Evolutionary conservation across 2,329 filamentous ascomycete genomes (phyloP).

Genomic region (Cladosporium sphaerospermum): DNA sequence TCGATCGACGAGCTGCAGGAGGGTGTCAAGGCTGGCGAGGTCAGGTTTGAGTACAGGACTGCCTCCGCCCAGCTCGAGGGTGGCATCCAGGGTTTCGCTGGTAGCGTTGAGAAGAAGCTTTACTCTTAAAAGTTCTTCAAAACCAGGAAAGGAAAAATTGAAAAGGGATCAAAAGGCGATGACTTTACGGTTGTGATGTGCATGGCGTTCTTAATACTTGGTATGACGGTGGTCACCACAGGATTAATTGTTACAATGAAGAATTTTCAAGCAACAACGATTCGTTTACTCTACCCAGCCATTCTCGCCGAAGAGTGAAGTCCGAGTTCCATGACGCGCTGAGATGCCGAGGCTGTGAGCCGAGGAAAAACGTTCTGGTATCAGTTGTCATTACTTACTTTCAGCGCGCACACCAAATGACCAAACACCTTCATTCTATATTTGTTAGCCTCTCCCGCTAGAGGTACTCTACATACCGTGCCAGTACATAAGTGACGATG

Average conservation of each 20-base stretch:
- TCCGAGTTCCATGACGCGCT: too few relatives aligned
- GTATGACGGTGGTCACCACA: neutral
- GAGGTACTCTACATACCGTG: neutral
- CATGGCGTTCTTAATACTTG: conserved; percentile 6
- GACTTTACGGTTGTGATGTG: conserved; percentile 11
- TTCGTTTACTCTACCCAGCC: too few relatives aligned
- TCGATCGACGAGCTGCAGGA: conserved; percentile 72
- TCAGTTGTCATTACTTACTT: too few relatives aligned
- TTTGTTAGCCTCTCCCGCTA: too few relatives aligned
- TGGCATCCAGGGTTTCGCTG: conserved; percentile 92
- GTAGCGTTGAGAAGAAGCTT: conserved; percentile 94
- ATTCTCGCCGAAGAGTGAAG: too few relatives aligned
- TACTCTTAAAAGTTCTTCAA: conserved; percentile 57
- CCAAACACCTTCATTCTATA: too few relatives aligned
- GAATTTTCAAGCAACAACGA: neutral
- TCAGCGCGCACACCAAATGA: too few relatives aligned
- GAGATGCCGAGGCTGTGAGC: too few relatives aligned
- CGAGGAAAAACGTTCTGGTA: too few relatives aligned
- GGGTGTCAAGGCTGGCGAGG: conserved; percentile 63
- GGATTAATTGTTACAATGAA: neutral
- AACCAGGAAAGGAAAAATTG: neutral
- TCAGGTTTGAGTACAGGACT: conserved; percentile 91
- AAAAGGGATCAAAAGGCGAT: conserved; percentile 1
- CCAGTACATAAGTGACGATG: neutral
- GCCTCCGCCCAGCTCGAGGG: conserved; percentile 94